Percentiles rank a stretch among this genome's conserved stretches.
These are phyloP conservation scores for Termitomyces titanicus DNA, from an alignment of 768 basidiomycete species.

Conservation along the genomic window DNA sequence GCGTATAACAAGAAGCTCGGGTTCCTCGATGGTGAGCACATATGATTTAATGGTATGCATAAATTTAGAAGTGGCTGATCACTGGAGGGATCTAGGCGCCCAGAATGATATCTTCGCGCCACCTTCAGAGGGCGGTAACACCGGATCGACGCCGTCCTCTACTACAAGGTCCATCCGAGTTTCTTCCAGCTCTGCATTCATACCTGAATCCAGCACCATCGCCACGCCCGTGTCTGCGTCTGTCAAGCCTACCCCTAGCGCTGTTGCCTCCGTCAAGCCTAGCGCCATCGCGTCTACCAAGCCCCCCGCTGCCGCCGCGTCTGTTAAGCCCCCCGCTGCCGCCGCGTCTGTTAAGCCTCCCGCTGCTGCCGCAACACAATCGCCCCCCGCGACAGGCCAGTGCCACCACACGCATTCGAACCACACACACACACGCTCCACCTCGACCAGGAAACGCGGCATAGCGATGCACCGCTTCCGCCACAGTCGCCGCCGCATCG, in stretches of 20 bases:
- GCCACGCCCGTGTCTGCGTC: not conserved
- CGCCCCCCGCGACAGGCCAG: not conserved
- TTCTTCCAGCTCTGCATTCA: not conserved
- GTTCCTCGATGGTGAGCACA: constrained; percentile 39
- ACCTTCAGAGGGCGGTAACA: constrained; percentile 3
- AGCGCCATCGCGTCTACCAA: not conserved
- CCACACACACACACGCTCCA: not conserved
- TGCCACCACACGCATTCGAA: not conserved
- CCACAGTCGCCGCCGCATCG: not conserved
- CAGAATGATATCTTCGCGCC: constrained; percentile 43
- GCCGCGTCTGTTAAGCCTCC: not conserved
- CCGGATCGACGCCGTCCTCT: not conserved
- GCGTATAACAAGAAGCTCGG: constrained; percentile 48
- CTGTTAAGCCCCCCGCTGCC: not conserved
- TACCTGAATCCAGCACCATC: not conserved
- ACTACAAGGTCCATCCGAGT: not conserved
- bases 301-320: not conserved
- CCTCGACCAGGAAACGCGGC: not conserved
- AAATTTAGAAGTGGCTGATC: not conserved
- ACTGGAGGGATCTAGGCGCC: constrained; percentile 26
- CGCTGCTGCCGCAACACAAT: not conserved
- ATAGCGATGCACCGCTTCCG: not conserved
- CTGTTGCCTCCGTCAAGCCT: not conserved
- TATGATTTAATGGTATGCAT: not conserved
- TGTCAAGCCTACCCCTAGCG: not conserved